Base-by-base conservation (phyloP, 2,329 filamentous ascomycete species). In the Sporothrix humicola region DNA sequence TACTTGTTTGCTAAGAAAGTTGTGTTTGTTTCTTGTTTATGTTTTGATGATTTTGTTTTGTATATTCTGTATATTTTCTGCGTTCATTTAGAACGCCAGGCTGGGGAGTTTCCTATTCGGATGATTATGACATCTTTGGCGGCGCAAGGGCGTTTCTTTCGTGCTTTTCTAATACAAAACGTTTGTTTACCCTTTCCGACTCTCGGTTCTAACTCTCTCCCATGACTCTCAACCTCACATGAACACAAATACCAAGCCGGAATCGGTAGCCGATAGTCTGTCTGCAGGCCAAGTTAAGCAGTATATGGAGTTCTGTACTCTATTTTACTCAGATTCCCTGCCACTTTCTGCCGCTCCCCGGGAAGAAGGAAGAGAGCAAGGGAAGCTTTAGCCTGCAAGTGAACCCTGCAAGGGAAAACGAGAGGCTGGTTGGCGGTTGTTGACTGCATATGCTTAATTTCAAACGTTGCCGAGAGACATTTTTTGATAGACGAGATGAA, bases 391-490 rank as follows among this genome's bases (percentile, higher is more conserved):
- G 31, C 31, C 31, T 37, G 31, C 31, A 37, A 37, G 31, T 37
- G 31, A 37, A 37, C 31, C 31, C 54, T 46, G 46, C 65, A 52
- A 23, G 44, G 63, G 61, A 8, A 46, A 20, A 46, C 17, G 37
- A 46, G 20, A 59, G 52, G 12, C 31, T 58, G 50, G 8, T 26
- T 12, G 4, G 9, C 17, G 59, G n/a, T 17, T 44, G 31, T 63
- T 63, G 59, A 15, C 31, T 37, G 31, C 31, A 37, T 37, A 37
- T 37, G 31, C 59, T 70, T 17, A n/a, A 70, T 44, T 4, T 23
- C 68, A 70, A 70, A 70, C 68, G 52, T 58, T 70, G 37, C 50
- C 68, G 68, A 46, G n/a, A 31, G 17, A 17, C 7, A 42, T 6
- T 9, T 4, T 9, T 20, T 12, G 23, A 69, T 23, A 52, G 46